A percentile compares a stretch with the other conserved stretches of the same genome.
These are phyloP conservation scores for Dipodascopsis uninucleata DNA, from an alignment of 805 yeast species.

Conservation along the genomic window DNA sequence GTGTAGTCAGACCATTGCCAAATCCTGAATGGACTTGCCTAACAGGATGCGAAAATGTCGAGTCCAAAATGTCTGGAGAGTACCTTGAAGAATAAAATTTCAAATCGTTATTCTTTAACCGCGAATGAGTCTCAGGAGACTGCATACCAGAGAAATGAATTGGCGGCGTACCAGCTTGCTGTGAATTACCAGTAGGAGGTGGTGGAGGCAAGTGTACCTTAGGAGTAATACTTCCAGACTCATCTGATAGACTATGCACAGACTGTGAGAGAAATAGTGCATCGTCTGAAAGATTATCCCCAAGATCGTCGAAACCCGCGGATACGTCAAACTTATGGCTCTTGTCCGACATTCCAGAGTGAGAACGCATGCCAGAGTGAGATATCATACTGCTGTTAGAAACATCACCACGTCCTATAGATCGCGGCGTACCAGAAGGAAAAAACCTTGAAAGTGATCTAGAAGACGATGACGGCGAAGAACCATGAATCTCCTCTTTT, in stretches of 20 bases:
- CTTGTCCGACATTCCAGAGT: constrained; percentile 2
- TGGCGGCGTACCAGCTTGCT: too few species aligned
- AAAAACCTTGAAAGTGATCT: constrained; percentile 21
- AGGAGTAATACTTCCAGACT: constrained; percentile 14
- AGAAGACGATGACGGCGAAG: constrained; percentile 18
- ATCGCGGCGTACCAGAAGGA: constrained; percentile 17
- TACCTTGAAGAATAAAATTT: neutral
- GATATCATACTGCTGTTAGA: neutral
- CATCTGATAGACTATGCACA: constrained; percentile 20
- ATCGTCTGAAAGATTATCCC: constrained; percentile 2
- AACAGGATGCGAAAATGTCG: constrained; percentile 2
- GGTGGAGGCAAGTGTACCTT: constrained; percentile 25
- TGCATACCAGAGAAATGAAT: too few species aligned
- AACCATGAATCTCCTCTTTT: constrained; percentile 4
- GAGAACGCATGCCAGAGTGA: constrained; percentile 4
- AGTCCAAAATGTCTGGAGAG: constrained; percentile 1
- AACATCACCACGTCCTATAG: constrained; percentile 4
- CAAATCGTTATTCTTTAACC: too few species aligned
- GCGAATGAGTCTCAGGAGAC: too few species aligned
- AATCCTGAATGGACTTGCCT: too few species aligned
- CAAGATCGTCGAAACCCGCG: neutral
- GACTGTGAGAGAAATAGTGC: constrained; percentile 18
- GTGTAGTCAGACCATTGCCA: too few species aligned
- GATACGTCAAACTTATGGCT: neutral
- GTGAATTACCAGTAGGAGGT: constrained; percentile 3